phyloP scores from a whole-genome alignment of 176 grass and related monocot genomes.

The Bothriochloa decipiens region DNA sequence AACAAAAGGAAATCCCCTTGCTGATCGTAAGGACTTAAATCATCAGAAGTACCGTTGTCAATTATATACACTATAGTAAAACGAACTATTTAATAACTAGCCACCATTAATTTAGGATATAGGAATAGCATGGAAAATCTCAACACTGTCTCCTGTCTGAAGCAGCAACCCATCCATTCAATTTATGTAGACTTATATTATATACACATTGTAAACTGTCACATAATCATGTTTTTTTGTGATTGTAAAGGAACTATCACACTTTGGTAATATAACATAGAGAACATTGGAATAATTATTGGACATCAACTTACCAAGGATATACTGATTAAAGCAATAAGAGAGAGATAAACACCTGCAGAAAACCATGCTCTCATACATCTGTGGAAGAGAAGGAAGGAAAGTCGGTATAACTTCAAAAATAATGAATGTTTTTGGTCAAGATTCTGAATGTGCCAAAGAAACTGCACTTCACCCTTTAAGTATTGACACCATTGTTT shows the following conservation, averaged over 20 bases:
- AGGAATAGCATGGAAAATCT: conserved; percentile 1
- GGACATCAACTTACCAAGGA: conserved; percentile 62
- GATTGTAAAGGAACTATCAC: background rate
- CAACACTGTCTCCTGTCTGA: background rate
- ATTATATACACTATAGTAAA: background rate
- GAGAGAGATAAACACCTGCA: conserved; percentile 64
- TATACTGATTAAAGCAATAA: conserved; percentile 63
- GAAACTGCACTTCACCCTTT: conserved; percentile 7
- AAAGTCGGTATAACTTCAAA: conserved; percentile 21
- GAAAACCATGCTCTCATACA: conserved; percentile 81
- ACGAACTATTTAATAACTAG: conserved; percentile 11
- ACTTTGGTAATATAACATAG: conserved; percentile 5
- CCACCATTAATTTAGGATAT: background rate
- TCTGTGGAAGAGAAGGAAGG: conserved; percentile 45
- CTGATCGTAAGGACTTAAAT: conserved; percentile 25
- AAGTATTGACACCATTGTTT: background rate
- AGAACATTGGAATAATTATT: conserved; percentile 36
- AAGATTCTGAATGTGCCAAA: conserved; percentile 17
- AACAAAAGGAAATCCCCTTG: conserved; percentile 24
- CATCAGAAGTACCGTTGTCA: background rate
- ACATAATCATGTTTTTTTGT: conserved; percentile 28
- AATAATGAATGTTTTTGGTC: background rate
- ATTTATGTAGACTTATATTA: background rate
- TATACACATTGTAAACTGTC: background rate
- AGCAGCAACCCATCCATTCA: conserved; percentile 7